A percentile compares a stretch with the other conserved stretches of the same genome.
Evolutionary conservation across 306 rosid species (phyloP).

Genomic region (Prunus padus): DNA sequence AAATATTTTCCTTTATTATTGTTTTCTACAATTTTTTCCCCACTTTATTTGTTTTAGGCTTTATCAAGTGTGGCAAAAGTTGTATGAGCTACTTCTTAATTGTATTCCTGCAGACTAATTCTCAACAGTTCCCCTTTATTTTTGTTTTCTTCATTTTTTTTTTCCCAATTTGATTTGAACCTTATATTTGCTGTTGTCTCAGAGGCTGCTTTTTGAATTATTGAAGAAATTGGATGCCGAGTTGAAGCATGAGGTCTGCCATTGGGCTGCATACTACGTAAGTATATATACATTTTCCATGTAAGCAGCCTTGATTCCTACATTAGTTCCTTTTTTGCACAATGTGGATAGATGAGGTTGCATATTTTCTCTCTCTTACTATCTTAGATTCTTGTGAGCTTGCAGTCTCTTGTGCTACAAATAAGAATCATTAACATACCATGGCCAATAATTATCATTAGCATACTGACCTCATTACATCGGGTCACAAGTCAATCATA

Average conservation of each 20-base stretch:
- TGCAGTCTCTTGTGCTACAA: not conserved
- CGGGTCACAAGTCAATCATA: not conserved
- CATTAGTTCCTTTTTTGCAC: conserved; percentile 4
- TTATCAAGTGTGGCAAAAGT: conserved; percentile 72
- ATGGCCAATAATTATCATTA: not conserved
- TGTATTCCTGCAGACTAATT: conserved; percentile 86
- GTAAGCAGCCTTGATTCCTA: not conserved
- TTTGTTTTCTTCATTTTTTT: not conserved
- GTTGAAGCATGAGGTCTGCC: conserved; percentile 91
- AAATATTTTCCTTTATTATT: conserved; percentile 11
- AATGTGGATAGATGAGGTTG: conserved; percentile 7
- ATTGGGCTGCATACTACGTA: conserved; percentile 98
- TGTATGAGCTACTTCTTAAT: conserved; percentile 74
- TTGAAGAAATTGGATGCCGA: conserved; percentile 84
- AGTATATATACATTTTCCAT: conserved; percentile 31
- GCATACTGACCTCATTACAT: not conserved
- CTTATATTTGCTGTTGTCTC: conserved; percentile 32
- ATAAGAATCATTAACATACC: not conserved
- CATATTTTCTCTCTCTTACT: not conserved
- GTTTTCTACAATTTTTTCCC: not conserved
- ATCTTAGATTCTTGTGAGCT: not conserved
- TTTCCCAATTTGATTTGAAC: conserved; percentile 14
- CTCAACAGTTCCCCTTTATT: conserved; percentile 47
- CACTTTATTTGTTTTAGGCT: conserved; percentile 41
- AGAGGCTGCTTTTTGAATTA: conserved; percentile 80